Base-by-base conservation (phyloP, 2,329 filamentous ascomycete species). In the Capronia americana region DNA sequence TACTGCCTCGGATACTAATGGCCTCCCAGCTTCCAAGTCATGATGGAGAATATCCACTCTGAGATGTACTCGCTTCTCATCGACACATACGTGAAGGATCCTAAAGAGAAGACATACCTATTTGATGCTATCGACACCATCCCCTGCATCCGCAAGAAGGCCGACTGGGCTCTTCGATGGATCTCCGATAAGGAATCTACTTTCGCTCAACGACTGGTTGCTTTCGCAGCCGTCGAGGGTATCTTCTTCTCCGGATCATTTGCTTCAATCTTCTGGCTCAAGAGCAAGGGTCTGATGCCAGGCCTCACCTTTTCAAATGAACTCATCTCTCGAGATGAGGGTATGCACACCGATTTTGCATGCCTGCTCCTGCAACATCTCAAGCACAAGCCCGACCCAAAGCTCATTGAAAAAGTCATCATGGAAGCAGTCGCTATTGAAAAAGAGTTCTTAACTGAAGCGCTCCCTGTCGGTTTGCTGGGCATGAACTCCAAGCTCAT, bases 211-310 rank as follows among this genome's bases (percentile, higher is more conserved):
- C 93, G 95, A 75, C 89, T 99, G 20, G 90, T 99, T 70, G 95
- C 95, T 72, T 99, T 99, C 75, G 95, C 95, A 71, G 95, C 95
- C 53, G 93, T 99, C 62, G 95, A 99, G 84, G 95, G 95, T 78
- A 99, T 99, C 84, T 99, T 99, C 90, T 99, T 99, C 89, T 95
- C 91, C 74, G 95, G 95, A 71, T 96, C 95, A 26, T 99, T 99
- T 76, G 95, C 95, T 3, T 96, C 95, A 73, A 98, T 99, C 83
- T 99, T 99, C 87, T 99, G 95, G 95, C 86, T 99, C 77, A 99
- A 98, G 92, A 99, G 99, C 90, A 95, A 96, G 80, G 95, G 95
- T 74, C 89, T 99, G 73, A 99, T 99, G 95, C 91, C 95, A 56
- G 95, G 95, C 74, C 87, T 99, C 70, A 98, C 95, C 74, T 99